Conservation (phyloP, 2,329 filamentous ascomycete species). For the Talaromyces sp. region DNA sequence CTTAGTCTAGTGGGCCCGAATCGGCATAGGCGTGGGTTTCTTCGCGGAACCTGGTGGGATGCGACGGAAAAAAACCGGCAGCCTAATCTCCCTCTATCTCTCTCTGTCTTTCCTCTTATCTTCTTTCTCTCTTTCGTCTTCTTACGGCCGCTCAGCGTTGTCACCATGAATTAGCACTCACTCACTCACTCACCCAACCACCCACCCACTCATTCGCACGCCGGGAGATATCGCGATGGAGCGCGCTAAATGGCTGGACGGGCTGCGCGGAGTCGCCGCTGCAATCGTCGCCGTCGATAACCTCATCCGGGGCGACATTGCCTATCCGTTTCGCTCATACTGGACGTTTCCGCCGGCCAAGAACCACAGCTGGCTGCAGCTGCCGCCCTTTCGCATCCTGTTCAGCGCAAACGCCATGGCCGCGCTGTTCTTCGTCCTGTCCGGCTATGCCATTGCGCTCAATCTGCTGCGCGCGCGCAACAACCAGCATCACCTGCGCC, state of each 20-base stretch:
- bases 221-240: neutral
- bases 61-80: neutral
- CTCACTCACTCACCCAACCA: neutral
- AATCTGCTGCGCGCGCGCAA: conserved; percentile 41
- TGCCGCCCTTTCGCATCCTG: conserved; percentile 34
- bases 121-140: neutral
- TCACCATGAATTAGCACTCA: neutral
- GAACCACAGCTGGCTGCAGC: conserved; percentile 21
- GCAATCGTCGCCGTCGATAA: conserved; percentile 20
- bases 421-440: conserved; percentile 54
- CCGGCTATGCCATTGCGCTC: conserved; percentile 53
- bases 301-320: conserved; percentile 21
- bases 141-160: neutral
- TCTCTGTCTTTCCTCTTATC: neutral
- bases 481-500: neutral
- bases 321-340: conserved; percentile 18
- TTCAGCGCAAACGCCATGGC: conserved; percentile 40
- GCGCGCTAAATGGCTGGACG: conserved; percentile 20
- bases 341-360: conserved; percentile 19
- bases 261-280: conserved; percentile 25
- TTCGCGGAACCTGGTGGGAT: neutral
- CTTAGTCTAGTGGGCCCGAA: neutral
- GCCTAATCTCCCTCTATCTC: neutral
- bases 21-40: neutral
- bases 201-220: neutral